These are phyloP conservation scores for Zalaria obscura DNA, from an alignment of 2,329 filamentous ascomycete genomes.

Conservation along the genomic window DNA sequence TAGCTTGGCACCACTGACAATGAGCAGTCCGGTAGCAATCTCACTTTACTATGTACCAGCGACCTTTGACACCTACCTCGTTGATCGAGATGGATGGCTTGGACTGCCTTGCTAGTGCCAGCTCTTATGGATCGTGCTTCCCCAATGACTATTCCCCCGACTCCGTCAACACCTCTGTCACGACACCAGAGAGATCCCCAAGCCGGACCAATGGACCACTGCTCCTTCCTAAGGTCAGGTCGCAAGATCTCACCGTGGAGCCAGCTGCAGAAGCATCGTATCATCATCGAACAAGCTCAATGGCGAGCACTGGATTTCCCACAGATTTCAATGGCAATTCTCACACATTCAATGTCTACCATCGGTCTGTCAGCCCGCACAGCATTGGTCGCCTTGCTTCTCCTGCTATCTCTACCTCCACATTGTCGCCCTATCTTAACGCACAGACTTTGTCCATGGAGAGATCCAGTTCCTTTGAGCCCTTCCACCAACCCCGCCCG, in stretches of 20 bases:
- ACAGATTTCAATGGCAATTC: constrained; percentile 14
- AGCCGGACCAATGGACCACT: constrained; percentile 5
- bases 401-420: constrained; percentile 9
- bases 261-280: constrained; percentile 13
- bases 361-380: constrained; percentile 14
- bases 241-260: constrained; percentile 14
- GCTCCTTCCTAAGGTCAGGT: constrained; percentile 17
- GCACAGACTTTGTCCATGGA: neutral
- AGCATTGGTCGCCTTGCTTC: constrained; percentile 5
- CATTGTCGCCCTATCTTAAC: constrained; percentile 9
- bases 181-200: neutral
- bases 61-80: constrained; percentile 30
- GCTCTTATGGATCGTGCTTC: constrained; percentile 14
- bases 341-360: constrained; percentile 7
- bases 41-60: constrained; percentile 23
- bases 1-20: neutral
- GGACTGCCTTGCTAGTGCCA: constrained; percentile 15
- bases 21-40: neutral
- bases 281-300: constrained; percentile 13
- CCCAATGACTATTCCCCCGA: neutral
- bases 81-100: constrained; percentile 15
- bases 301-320: constrained; percentile 12
- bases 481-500: constrained; percentile 10
- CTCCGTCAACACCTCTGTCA: neutral
- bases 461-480: neutral